These are phyloP conservation scores for Rhizophagus sp. DNA, from an alignment of 192 early-diverging fungal genomes.

Conservation along the genomic window DNA sequence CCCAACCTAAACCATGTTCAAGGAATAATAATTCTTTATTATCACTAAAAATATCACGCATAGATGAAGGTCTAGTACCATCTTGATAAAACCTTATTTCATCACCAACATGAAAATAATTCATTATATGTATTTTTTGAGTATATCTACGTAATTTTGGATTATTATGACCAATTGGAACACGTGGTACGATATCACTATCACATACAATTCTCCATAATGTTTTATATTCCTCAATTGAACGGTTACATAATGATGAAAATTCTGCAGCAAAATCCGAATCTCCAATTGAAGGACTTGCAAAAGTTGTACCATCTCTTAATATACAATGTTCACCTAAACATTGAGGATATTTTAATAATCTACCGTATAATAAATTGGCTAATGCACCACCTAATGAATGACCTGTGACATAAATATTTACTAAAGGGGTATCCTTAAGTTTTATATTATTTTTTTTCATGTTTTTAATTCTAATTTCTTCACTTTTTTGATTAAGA, in stretches of 20 bases:
- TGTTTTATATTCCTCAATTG: constrained; percentile 30
- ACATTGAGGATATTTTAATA: constrained; percentile 39
- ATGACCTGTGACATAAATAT: constrained; percentile 55
- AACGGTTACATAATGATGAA: constrained; percentile 32
- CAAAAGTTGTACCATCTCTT: constrained; percentile 44
- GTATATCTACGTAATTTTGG: constrained; percentile 26
- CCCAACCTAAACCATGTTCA: not conserved
- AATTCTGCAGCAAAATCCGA: constrained; percentile 47
- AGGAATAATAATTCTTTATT: not conserved
- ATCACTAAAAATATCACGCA: not conserved
- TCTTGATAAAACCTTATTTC: constrained; percentile 18
- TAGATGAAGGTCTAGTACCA: not conserved
- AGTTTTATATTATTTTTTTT: not conserved
- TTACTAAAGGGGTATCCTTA: constrained; percentile 33
- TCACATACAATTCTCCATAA: constrained; percentile 51
- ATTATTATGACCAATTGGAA: constrained; percentile 44
- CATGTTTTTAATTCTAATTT: constrained; percentile 31
- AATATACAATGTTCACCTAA: not conserved
- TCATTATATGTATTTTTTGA: not conserved
- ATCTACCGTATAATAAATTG: constrained; percentile 45
- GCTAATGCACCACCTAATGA: constrained; percentile 55
- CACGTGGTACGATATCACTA: constrained; percentile 42
- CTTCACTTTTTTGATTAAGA: constrained; percentile 31
- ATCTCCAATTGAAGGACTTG: constrained; percentile 50
- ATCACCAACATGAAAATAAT: constrained; percentile 19